Percentiles rank a stretch among this genome's conserved stretches.
Evolutionary conservation across 2,329 filamentous ascomycete species (phyloP).

Genomic region (Xylaria polymorpha): DNA sequence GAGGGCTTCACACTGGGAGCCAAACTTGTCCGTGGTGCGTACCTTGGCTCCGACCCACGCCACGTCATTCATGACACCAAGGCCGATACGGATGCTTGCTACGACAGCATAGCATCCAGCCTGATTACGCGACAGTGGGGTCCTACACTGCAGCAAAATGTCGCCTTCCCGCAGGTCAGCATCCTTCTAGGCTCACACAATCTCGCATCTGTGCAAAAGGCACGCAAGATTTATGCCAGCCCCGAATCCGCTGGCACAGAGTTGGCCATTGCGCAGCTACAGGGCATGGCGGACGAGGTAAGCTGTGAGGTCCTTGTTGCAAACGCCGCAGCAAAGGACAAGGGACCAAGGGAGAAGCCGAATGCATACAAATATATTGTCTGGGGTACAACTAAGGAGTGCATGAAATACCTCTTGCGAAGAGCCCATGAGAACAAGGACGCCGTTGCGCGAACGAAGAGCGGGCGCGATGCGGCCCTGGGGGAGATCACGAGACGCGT

Average conservation of each 20-base stretch:
- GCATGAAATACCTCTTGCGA: conserved; percentile 84
- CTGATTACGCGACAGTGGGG: conserved; percentile 74
- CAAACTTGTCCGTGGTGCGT: conserved; percentile 81
- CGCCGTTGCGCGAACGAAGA: conserved; percentile 71
- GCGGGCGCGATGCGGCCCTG: conserved; percentile 72
- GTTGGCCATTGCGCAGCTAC: conserved; percentile 79
- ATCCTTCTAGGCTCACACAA: conserved; percentile 89
- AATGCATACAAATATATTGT: conserved; percentile 74
- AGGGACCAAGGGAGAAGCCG: conserved; percentile 35
- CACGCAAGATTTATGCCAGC: conserved; percentile 62
- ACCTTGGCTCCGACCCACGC: conserved; percentile 76
- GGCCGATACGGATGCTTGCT: conserved; percentile 75
- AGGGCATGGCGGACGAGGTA: conserved; percentile 96
- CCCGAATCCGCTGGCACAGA: conserved; percentile 56
- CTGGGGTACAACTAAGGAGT: conserved; percentile 80
- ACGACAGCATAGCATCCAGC: conserved; percentile 76
- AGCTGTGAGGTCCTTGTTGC: conserved; percentile 69
- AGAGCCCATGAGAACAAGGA: conserved; percentile 81
- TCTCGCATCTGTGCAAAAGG: conserved; percentile 72
- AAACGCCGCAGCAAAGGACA: conserved; percentile 13
- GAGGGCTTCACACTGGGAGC: conserved; percentile 76
- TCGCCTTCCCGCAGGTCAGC: conserved; percentile 66
- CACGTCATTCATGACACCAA: conserved; percentile 79
- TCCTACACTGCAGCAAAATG: conserved; percentile 58
- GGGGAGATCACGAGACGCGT: conserved; percentile 68